Evolutionary conservation across 306 rosid species (phyloP), one percentile per base, ranked within the genome.

Genomic region (Betula pendula): DNA sequence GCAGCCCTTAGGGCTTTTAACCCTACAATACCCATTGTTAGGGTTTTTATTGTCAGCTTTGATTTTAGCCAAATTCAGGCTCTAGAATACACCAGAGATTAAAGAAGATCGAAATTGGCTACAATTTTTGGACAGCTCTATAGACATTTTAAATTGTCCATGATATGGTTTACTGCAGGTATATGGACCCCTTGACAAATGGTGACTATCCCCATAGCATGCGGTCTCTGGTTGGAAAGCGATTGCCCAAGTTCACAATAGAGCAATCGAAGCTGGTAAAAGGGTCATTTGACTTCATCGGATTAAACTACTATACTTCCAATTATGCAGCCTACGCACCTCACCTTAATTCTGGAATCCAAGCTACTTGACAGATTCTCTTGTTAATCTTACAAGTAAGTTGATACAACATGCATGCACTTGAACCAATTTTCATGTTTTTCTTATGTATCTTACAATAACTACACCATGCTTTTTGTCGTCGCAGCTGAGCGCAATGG

Each of bases 161-260:
- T 51, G 12, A 12, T 58, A n/a, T 51, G 12, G n/a, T 58, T 43
- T 17, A 6, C 31, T 81, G 68, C 42, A 75, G 78, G 85, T 77
- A 2, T 65, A 14, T 85, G 85, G 80, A 82, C 20, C 89, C 84
- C 13, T 11, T 85, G 16, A 63, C 69, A 29, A 66, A 8, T 47
- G 89, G 89, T 1, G 80, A 82, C 14, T 85, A 82, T 22, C 86
- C 89, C 1, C 40, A 9, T 3, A 82, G 42, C 31, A 79, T 82
- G 86, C 51, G 22, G 73, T 20, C 63, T 9, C 52, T 85, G 0
- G 89, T 77, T n/a, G 80, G 75, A 16, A 51, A 49, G 0, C 43
- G 86, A 70, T 66, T 85, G 43, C 89, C 82, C 1, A 79, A 73
- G 25, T 82, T 85, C 42, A 60, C 81, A 3, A 45, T 69, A 2